Base-by-base conservation (phyloP, 2,329 filamentous ascomycete genomes). In the Calonectria pauciramosa region DNA sequence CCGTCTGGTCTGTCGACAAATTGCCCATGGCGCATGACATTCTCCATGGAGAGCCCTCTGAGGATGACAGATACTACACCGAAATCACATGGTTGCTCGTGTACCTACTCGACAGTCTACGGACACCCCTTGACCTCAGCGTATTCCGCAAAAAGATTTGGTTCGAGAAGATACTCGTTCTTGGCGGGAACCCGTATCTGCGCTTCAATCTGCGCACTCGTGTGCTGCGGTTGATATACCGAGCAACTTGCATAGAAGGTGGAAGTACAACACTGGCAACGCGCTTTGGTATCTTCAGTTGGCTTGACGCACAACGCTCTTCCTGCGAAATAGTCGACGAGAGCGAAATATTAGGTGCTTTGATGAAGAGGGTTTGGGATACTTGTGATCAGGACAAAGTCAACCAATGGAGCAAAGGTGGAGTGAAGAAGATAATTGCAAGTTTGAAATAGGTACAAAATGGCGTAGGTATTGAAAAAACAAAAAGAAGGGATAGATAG, bases 231-330 rank as follows among this genome's bases (percentile, higher is more conserved):
- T 89, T 97, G 28, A 78, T 97, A 20, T 93, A 93, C 80, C 90
- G 93, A 51, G 92, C 93, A 3, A 92, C 92, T 0, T 89, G 89
- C 59, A 90, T 96, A 38, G 90, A 92, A 36, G 92, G 91, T 1
- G 95, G 94, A 1, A 95, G 94, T 83, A 94, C 93, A 6, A 96
- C 94, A n/a, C 87, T 98, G 59, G 89, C 95, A 47, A 97, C 95
- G 1, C 89, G 96, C 71, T 93, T 93, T 54, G 95, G 94, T 20
- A 87, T 94, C 26, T 83, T 96, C 68, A 93, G 90, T 77, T 98
- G 95, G 96, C 87, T 96, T 11, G 89, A 93, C 73, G 90, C 90
- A 73, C 91, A 92, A 79, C 83, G 90, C 44, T 89, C 88, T 5
- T 84, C 87, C 4, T 88, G 86, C 66, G 83, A 78, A 2, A 75